Evolutionary conservation across 352 stramenopile species (phyloP).

Genomic region (Peronospora destructor): DNA sequence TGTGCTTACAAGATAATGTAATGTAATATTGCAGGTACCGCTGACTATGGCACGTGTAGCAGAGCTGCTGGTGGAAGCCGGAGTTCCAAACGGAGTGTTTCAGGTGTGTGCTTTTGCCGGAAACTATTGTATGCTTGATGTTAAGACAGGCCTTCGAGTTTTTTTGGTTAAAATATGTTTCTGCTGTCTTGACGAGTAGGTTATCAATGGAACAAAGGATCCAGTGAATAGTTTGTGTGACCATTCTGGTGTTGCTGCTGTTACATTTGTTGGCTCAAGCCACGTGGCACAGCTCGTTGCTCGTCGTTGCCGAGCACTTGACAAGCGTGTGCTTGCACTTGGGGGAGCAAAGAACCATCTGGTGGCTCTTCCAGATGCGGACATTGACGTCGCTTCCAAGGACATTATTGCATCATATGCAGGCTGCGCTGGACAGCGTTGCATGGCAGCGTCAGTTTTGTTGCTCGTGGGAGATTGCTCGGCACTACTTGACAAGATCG

Average conservation of each 20-base stretch:
- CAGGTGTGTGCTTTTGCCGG: slow-evolving; percentile 35
- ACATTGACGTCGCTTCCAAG: slow-evolving; percentile 85
- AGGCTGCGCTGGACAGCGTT: slow-evolving; percentile 93
- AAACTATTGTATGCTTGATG: neutral
- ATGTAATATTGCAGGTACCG: slow-evolving; percentile 45
- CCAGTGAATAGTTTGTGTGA: slow-evolving; percentile 90
- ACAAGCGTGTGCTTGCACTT: slow-evolving; percentile 94
- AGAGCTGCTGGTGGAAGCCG: slow-evolving; percentile 86
- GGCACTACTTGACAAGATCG: slow-evolving; percentile 79
- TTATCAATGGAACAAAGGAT: slow-evolving; percentile 90
- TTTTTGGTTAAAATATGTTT: neutral
- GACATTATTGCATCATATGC: slow-evolving; percentile 95
- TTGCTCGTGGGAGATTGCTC: slow-evolving; percentile 82
- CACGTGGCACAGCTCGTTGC: slow-evolving; percentile 90
- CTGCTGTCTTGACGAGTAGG: slow-evolving; percentile 29
- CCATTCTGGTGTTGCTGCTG: slow-evolving; percentile 70
- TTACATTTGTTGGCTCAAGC: slow-evolving; percentile 95
- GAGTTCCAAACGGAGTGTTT: slow-evolving; percentile 92
- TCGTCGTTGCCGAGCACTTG: slow-evolving; percentile 79
- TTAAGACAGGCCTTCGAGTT: neutral
- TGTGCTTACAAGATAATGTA: too few relatives aligned
- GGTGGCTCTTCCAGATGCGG: slow-evolving; percentile 91
- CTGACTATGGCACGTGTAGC: slow-evolving; percentile 89
- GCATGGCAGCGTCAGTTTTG: slow-evolving; percentile 95
- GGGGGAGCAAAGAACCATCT: slow-evolving; percentile 98